phyloP scores from a whole-genome alignment of 441 rosid species.

The Bocquillonia castaneifolia region DNA sequence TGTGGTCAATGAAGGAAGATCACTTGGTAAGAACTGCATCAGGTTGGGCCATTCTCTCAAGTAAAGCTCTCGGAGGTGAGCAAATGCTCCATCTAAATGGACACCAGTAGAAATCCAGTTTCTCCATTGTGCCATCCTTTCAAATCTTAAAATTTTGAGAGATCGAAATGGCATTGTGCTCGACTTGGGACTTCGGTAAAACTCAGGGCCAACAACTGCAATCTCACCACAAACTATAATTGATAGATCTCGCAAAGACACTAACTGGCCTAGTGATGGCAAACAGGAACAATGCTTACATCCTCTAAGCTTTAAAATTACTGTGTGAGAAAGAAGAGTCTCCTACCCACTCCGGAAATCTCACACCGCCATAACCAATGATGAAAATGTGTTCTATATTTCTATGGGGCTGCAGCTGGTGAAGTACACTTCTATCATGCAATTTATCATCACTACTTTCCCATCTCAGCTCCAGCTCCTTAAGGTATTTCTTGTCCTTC shows the following conservation, averaged over 20 bases:
- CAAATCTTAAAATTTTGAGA: background rate
- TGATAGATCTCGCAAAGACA: conserved; percentile 22
- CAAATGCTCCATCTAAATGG: too few relatives aligned
- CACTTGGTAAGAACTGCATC: too few relatives aligned
- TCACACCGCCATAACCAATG: conserved; percentile 6
- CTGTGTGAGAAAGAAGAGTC: conserved; percentile 4
- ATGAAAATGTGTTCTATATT: conserved; percentile 10
- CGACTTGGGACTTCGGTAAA: background rate
- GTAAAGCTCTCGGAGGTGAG: too few relatives aligned
- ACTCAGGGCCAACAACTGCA: background rate
- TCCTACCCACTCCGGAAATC: conserved; percentile 14
- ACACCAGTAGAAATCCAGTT: background rate
- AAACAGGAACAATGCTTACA: background rate
- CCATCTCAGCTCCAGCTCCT: conserved; percentile 25
- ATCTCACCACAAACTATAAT: background rate
- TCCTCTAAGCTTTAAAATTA: conserved; percentile 12
- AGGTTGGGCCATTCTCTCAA: too few relatives aligned
- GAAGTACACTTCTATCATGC: conserved; percentile 1
- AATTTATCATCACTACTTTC: conserved; percentile 1
- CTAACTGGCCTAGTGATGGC: conserved; percentile 21
- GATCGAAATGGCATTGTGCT: background rate
- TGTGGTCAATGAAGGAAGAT: too few relatives aligned
- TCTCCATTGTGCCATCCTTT: conserved; percentile 1
- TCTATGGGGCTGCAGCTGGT: conserved; percentile 16
- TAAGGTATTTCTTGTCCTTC: conserved; percentile 22